A percentile compares a stretch with the other conserved stretches of the same genome.
phyloP scores from a whole-genome alignment of 164 flowering plant species.

The Protea cynaroides region DNA sequence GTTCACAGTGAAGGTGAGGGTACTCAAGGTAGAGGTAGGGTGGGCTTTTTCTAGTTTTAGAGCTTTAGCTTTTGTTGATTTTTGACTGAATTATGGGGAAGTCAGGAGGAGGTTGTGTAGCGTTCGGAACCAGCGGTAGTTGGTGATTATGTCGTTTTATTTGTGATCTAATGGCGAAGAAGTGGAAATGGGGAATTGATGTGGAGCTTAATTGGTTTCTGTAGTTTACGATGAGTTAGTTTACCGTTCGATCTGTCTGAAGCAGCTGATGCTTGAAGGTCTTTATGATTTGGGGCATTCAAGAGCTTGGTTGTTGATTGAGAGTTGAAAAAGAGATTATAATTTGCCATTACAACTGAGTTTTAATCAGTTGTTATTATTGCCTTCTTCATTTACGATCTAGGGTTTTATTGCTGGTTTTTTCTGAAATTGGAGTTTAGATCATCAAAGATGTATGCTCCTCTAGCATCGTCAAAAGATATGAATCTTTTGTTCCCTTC shows the following conservation, averaged over 20 bases:
- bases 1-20: no score
- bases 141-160: neutral
- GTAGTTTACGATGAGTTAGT: neutral
- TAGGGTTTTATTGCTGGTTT: neutral
- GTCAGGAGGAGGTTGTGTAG: neutral
- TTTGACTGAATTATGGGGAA: no score
- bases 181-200: conserved; percentile 9
- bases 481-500: conserved; percentile 17
- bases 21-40: no score
- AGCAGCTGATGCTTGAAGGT: neutral
- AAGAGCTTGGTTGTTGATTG: neutral
- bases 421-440: neutral
- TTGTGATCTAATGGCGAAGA: conserved; percentile 5
- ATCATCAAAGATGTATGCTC: conserved; percentile 12
- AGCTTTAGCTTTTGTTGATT: no score
- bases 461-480: conserved; percentile 14
- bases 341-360: neutral
- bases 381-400: neutral
- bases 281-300: no score
- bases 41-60: no score
- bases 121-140: neutral
- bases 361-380: neutral
- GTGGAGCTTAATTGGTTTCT: neutral
- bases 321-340: neutral
- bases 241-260: neutral